Conservation (phyloP, 495 filamentous ascomycete genomes). For the Lasiosphaeria hispida region DNA sequence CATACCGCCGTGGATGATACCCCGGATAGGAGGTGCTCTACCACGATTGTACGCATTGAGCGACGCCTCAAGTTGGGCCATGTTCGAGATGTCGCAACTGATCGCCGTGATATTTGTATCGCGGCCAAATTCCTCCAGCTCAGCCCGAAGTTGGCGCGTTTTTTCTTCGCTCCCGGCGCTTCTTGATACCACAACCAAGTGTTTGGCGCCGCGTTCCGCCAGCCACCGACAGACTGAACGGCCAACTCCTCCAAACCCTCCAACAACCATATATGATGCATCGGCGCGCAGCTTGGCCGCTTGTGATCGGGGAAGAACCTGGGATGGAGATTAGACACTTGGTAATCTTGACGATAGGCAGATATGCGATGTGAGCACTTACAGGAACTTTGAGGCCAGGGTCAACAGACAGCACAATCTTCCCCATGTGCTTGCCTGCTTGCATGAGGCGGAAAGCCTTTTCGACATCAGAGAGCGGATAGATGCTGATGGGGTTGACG, state of each 20-base stretch:
- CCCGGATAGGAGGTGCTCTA: constrained; percentile 41
- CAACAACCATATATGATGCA: constrained; percentile 58
- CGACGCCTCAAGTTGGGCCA: constrained; percentile 30
- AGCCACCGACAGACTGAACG: constrained; percentile 58
- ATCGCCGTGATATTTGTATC: constrained; percentile 38
- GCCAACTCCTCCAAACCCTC: constrained; percentile 64
- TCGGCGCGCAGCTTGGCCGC: constrained; percentile 33
- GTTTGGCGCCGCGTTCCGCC: constrained; percentile 53
- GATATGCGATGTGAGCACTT: constrained; percentile 1
- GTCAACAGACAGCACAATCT: constrained; percentile 47
- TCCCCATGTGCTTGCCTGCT: constrained; percentile 52
- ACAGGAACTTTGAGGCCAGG: constrained; percentile 25
- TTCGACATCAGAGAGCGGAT: constrained; percentile 38
- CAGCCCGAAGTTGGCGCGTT: constrained; percentile 32
- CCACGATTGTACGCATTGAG: constrained; percentile 29
- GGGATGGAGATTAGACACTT: constrained; percentile 1
- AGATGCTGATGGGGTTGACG: constrained; percentile 35
- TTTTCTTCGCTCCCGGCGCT: constrained; percentile 41
- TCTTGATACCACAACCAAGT: constrained; percentile 58
- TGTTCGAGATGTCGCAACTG: constrained; percentile 42
- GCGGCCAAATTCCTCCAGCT: constrained; percentile 36
- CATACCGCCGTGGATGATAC: constrained; percentile 52
- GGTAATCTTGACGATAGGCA: not conserved
- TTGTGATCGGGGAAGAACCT: constrained; percentile 17
- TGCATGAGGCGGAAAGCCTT: constrained; percentile 49